phyloP scores from a whole-genome alignment of 2,329 filamentous ascomycete species.

The Colletotrichum sp. region DNA sequence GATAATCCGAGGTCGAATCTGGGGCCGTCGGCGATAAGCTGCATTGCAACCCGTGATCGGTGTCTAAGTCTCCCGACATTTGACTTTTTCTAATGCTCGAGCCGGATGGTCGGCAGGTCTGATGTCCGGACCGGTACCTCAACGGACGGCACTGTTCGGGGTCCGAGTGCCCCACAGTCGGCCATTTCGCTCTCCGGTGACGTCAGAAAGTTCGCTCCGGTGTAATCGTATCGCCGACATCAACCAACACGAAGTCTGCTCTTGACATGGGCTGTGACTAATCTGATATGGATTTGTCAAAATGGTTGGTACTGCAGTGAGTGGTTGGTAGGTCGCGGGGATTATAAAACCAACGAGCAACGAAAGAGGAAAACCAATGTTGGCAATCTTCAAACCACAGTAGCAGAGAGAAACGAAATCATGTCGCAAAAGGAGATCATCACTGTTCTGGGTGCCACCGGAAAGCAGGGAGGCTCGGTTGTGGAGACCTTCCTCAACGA shows the following conservation, averaged over 20 bases:
- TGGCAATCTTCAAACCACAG: background rate
- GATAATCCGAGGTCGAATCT: background rate
- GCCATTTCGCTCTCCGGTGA: background rate
- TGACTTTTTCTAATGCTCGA: accelerated
- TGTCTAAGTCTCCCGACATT: background rate
- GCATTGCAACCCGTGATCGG: background rate
- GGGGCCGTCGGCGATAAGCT: background rate
- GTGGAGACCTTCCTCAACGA: constrained; percentile 44
- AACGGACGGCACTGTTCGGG: background rate
- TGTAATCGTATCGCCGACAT: background rate
- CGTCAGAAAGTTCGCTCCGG: background rate
- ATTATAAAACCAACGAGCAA: background rate
- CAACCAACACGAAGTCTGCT: accelerated
- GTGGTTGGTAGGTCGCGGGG: accelerated
- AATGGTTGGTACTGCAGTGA: accelerated
- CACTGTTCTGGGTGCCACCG: constrained; percentile 64
- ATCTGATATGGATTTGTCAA: accelerated
- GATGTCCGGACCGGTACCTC: background rate
- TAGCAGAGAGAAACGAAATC: background rate
- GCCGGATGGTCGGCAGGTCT: background rate
- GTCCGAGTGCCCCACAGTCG: background rate
- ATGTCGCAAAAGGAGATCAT: constrained; percentile 44
- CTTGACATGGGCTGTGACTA: background rate
- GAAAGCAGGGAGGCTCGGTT: constrained; percentile 64
- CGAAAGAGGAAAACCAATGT: background rate